Base-by-base conservation (phyloP, 768 basidiomycete species). In the Boletus reticuloceps region DNA sequence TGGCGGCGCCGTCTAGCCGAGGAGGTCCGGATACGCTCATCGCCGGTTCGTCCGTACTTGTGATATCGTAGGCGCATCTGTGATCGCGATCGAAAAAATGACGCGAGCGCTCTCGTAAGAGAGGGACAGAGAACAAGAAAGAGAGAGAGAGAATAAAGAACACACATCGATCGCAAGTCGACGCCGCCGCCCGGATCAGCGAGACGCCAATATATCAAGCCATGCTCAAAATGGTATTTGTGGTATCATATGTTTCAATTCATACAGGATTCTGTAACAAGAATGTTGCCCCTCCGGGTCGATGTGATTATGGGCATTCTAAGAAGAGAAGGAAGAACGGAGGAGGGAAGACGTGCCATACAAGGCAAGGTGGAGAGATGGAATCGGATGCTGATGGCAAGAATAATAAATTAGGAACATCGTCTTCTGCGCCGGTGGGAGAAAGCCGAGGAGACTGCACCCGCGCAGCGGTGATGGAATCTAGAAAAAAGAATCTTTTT, bases 241-340 rank as follows among this genome's bases (percentile, higher is more conserved):
- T 59, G 52, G 53, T 50, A 62, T 62, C 55, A 56, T 42, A 36
- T 52, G 65, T 56, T 67, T 65, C 65, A n/a, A 53, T 61, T 51
- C 49, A 27, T 61, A 60, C 64, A 53, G 16, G 38, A 39, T 51
- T 54, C 22, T 55, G 48, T 32, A 34, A 65, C 64, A 67, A 65
- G 56, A 61, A 58, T 36, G 53, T 44, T 19, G n/a, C 27, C 27
- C 27, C 25, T n/a, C n/a, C n/a, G n/a, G 47, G 45, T n/a, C n/a
- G 27, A 54, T 59, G 58, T 40, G n/a, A 27, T 20, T 39, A 47
- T 60, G 41, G 38, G 20, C 52, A 36, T 43, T 60, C 47, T 56
- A 38, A 49, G 43, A 50, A 61, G 27, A 51, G 38, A 56, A 51
- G 17, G 41, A 58, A 62, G 37, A 44, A 10, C 41, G 36, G 51